Conservation (phyloP, 1,139 yeast genomes). For the Geotrichum klebahnii region DNA sequence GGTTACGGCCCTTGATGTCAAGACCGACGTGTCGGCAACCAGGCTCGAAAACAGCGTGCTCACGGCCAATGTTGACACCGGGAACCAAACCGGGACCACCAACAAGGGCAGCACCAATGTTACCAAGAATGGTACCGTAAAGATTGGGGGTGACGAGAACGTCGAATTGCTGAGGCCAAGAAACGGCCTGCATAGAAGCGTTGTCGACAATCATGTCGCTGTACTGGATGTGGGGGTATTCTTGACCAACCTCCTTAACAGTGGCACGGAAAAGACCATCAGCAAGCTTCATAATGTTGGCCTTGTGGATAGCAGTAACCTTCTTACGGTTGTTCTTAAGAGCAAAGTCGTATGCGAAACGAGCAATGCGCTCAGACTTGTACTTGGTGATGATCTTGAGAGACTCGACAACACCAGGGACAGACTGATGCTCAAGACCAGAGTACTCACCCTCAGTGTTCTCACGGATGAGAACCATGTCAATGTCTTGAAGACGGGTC, state of each 20-base stretch:
- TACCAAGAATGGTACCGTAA: slow-evolving; percentile 95
- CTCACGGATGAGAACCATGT: slow-evolving; percentile 93
- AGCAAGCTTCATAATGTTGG: slow-evolving; percentile 97
- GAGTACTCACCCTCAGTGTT: slow-evolving; percentile 98
- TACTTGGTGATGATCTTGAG: slow-evolving; percentile 89
- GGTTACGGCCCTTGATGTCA: slow-evolving; percentile 89
- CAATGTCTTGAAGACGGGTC: slow-evolving; percentile 82
- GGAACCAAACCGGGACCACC: slow-evolving; percentile 99
- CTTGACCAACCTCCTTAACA: slow-evolving; percentile 83
- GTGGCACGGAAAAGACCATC: slow-evolving; percentile 97
- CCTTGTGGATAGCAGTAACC: slow-evolving; percentile 97
- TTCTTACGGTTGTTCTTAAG: slow-evolving; percentile 83
- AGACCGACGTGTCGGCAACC: slow-evolving; percentile 99
- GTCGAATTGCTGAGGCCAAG: slow-evolving; percentile 96
- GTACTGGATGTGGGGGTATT: slow-evolving; percentile 79
- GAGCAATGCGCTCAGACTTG: slow-evolving; percentile 95
- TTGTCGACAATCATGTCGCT: slow-evolving; percentile 96
- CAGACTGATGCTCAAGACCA: slow-evolving; percentile 95
- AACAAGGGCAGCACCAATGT: slow-evolving; percentile 96
- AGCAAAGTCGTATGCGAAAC: slow-evolving; percentile 96
- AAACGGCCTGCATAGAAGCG: slow-evolving; percentile 98
- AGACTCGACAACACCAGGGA: slow-evolving; percentile 96
- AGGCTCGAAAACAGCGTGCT: slow-evolving; percentile 96
- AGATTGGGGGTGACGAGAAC: slow-evolving; percentile 96
- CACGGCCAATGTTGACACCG: slow-evolving; percentile 97